Percentiles rank a stretch among this genome's conserved stretches.
Conservation (phyloP, 352 stramenopile species). For the Labyrinthula sp. region DNA sequence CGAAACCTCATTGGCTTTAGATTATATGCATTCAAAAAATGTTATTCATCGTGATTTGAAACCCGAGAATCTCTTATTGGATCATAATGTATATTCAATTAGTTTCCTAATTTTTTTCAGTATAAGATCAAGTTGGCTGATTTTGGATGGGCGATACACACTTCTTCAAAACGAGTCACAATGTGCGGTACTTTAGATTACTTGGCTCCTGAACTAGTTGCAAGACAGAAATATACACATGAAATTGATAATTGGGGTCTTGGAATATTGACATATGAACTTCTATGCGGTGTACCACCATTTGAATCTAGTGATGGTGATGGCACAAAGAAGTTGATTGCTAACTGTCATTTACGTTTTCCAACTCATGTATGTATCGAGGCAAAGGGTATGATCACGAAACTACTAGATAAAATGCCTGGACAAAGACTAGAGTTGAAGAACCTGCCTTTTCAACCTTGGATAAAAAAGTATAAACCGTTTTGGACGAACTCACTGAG, state of each 20-base stretch:
- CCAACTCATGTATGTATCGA: no score
- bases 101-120: no score
- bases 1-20: slow-evolving; percentile 70
- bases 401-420: no score
- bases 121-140: slow-evolving; percentile 96
- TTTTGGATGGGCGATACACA: slow-evolving; percentile 97
- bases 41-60: slow-evolving; percentile 99
- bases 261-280: slow-evolving; percentile 95
- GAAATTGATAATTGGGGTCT: slow-evolving; percentile 96
- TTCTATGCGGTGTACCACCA: slow-evolving; percentile 80
- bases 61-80: slow-evolving; percentile 91
- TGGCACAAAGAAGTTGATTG: no score
- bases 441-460: no score
- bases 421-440: no score
- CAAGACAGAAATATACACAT: slow-evolving; percentile 86
- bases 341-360: no score
- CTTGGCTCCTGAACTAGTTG: slow-evolving; percentile 95
- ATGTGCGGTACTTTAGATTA: slow-evolving; percentile 98
- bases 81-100: slow-evolving; percentile 43
- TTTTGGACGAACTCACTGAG: no score
- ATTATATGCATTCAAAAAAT: slow-evolving; percentile 96
- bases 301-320: slow-evolving; percentile 54
- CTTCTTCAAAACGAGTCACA: slow-evolving; percentile 41
- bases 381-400: no score
- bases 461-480: no score